Evolutionary conservation across 2,329 filamentous ascomycete genomes (phyloP), one percentile per base, ranked within the genome.

Genomic region (Penicillium brevicompactum): DNA sequence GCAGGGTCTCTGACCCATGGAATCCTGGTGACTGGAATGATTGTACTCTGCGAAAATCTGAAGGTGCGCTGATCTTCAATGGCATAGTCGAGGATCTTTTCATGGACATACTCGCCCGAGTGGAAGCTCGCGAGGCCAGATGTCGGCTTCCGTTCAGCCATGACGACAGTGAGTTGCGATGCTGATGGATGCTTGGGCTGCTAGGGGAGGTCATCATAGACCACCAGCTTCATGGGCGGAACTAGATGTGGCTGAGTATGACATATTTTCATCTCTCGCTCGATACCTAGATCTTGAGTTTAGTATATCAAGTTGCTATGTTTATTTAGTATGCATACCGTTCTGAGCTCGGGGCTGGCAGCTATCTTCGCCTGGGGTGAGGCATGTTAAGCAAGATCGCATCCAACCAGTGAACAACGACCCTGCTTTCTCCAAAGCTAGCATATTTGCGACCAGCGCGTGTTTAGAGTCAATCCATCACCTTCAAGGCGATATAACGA

Each of bases 181-280:
- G 65, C 38, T 68, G 64, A 44, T 65, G 61, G 7, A 68, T 55
- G 48, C 59, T 62, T 38, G 71, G 71, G 32, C 68, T 68, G 32
- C 68, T 68, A 14, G 75, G 74, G 74, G 21, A 75, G 67, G 49
- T 75, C 69, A 63, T 77, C 71, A 57, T 75, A 75, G 49, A 76
- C 67, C 40, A 68, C 68, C 58, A 78, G 66, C 61, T 74, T 77
- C 76, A 78, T 79, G 6, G 77, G 77, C 24, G 76, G 72, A 44
- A 79, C 71, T 41, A 77, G 72, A 62, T 74, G 73, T 56, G 78
- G 78, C 62, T 80, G 77, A 51, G 73, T 70, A 53, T 76, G 71
- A 64, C 72, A 76, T 66, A 79, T 67, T 63, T 70, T 65, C 74
- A 78, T 76, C 55, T 76, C 72, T 61, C 74, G 70, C 53, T 78